A percentile compares a stretch with the other conserved stretches of the same genome.
Conservation (phyloP, 306 rosid genomes). For the Cucumis cinereus region DNA sequence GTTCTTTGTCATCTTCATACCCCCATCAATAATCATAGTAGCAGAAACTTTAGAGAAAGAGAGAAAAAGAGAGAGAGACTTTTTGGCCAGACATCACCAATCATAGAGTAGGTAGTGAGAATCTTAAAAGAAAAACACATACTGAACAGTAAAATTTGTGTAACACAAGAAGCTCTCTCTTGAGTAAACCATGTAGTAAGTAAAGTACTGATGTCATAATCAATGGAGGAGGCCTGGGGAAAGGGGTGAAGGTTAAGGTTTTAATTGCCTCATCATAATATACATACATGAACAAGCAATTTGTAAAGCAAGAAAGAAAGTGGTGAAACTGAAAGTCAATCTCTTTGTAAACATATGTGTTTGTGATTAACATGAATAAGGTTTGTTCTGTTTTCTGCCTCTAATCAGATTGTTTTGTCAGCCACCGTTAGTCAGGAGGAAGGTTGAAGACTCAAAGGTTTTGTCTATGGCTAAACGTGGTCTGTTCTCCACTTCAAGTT, state of each 20-base stretch:
- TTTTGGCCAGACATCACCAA: conserved; percentile 20
- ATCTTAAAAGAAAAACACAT: conserved; percentile 21
- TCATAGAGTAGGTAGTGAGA: conserved; percentile 30
- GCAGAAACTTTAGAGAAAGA: neutral
- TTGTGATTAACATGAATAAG: too few species aligned
- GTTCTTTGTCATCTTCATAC: conserved; percentile 44
- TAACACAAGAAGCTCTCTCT: conserved; percentile 16
- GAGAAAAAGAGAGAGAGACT: neutral
- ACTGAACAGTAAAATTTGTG: conserved; percentile 23
- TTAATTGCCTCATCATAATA: too few species aligned
- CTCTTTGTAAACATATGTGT: neutral
- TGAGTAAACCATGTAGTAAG: neutral
- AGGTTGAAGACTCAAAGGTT: too few species aligned
- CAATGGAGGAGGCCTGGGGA: neutral
- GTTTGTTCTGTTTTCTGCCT: too few species aligned
- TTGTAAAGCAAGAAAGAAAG: neutral
- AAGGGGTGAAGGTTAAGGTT: neutral
- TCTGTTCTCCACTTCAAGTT: neutral
- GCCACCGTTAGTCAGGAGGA: neutral
- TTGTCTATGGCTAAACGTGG: neutral
- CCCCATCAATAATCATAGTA: conserved; percentile 6
- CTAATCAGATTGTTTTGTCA: neutral
- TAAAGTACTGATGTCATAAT: neutral
- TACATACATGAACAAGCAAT: neutral
- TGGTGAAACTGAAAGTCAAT: neutral